Percentiles rank a stretch among this genome's conserved stretches.
Conservation (phyloP, 2,329 filamentous ascomycete genomes). For the Aspergillus floridensis region DNA sequence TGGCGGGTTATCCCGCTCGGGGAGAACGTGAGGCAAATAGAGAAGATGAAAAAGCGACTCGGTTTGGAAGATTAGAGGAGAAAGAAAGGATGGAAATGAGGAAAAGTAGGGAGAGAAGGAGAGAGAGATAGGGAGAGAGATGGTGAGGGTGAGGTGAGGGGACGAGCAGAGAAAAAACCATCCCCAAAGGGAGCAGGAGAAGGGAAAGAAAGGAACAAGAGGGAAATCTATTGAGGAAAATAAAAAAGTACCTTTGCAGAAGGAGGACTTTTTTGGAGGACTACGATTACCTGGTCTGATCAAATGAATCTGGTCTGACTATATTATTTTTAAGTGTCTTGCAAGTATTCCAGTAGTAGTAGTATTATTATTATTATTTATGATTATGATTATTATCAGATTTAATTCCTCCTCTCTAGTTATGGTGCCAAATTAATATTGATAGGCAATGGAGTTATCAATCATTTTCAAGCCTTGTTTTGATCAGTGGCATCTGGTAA, state of each 20-base stretch:
- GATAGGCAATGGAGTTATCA: constrained; percentile 1
- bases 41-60: constrained; percentile 5
- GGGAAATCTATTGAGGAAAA: neutral
- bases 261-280: neutral
- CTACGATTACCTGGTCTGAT: neutral
- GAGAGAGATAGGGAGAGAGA: constrained; percentile 5
- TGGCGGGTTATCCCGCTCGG: constrained; percentile 10
- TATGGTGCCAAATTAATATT: neutral
- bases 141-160: neutral
- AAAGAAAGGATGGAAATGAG: constrained; percentile 3
- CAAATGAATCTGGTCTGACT: neutral
- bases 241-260: constrained; percentile 6
- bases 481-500: neutral
- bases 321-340: too few species aligned
- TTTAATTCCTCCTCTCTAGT: neutral
- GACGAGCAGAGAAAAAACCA: constrained; percentile 10
- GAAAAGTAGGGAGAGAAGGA: constrained; percentile 9
- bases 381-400: neutral
- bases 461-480: constrained; percentile 2
- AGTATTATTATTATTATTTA: neutral
- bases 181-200: constrained; percentile 4
- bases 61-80: constrained; percentile 5
- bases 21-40: neutral
- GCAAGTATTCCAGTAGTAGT: neutral
- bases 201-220: neutral